Evolutionary conservation across 1,139 yeast genomes (phyloP).

Genomic region (Blastobotrys arbuscula): DNA sequence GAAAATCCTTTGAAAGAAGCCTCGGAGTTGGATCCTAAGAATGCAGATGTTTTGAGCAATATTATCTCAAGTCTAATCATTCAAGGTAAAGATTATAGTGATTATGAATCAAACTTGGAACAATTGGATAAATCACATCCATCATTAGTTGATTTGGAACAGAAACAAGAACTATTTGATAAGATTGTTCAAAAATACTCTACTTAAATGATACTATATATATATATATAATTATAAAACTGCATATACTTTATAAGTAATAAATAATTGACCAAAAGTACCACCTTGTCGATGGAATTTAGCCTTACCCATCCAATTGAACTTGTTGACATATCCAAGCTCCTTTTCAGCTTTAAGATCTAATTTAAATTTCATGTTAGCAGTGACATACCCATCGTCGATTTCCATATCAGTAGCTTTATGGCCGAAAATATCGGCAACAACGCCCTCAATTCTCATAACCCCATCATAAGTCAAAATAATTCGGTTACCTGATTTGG

Average conservation of each 20-base stretch:
- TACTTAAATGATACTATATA: neutral
- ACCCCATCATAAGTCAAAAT: constrained; percentile 10
- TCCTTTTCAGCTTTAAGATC: constrained; percentile 7
- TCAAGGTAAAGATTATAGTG: constrained; percentile 42
- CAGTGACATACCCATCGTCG: constrained; percentile 13
- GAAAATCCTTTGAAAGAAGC: constrained; percentile 39
- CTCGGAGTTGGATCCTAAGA: constrained; percentile 34
- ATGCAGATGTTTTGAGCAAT: constrained; percentile 54
- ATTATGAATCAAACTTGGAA: constrained; percentile 41
- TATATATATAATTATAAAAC: neutral
- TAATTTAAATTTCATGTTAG: constrained; percentile 5
- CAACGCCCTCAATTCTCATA: constrained; percentile 9
- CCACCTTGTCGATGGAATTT: constrained; percentile 11
- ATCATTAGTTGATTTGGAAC: constrained; percentile 45
- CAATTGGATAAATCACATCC: constrained; percentile 47
- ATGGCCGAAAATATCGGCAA: constrained; percentile 9
- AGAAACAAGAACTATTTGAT: constrained; percentile 51
- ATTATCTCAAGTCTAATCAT: constrained; percentile 50
- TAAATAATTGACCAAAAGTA: constrained; percentile 4
- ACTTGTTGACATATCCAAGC: constrained; percentile 12
- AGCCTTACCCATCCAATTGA: constrained; percentile 13
- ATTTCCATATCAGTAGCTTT: constrained; percentile 10
- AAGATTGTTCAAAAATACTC: constrained; percentile 45
- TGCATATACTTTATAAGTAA: constrained; percentile 11
- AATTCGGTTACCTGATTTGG: constrained; percentile 3